Evolutionary conservation across 1,284 basidiomycete species (phyloP).

Genomic region (Rugosomyces carneus): DNA sequence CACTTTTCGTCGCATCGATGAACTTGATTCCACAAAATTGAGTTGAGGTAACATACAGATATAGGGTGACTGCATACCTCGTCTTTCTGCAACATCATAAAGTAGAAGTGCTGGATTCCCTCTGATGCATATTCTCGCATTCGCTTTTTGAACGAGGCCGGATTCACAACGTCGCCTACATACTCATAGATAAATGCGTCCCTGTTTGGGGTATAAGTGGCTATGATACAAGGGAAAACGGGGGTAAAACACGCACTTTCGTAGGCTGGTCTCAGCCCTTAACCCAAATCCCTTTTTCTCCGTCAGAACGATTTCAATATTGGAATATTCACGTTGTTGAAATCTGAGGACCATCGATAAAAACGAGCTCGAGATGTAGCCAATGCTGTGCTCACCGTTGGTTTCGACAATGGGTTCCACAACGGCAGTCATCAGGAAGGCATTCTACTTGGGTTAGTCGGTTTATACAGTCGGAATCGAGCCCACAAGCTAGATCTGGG

Average conservation of each 20-base stretch:
- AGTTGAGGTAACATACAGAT: slow-evolving; percentile 2
- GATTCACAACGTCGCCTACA: slow-evolving; percentile 92
- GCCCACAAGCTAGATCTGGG: slow-evolving; percentile 74
- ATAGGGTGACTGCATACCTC: slow-evolving; percentile 53
- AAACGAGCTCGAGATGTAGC: slow-evolving; percentile 13
- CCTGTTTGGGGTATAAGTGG: slow-evolving; percentile 34
- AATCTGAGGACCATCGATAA: slow-evolving; percentile 49
- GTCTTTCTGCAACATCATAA: slow-evolving; percentile 99
- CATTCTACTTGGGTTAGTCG: slow-evolving; percentile 97
- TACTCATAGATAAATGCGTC: slow-evolving; percentile 97
- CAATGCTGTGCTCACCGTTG: slow-evolving; percentile 66
- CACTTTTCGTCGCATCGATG: slow-evolving; percentile 97
- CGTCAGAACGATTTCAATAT: slow-evolving; percentile 88
- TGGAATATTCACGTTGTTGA: slow-evolving; percentile 79
- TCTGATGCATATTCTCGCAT: slow-evolving; percentile 94
- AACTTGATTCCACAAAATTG: slow-evolving; percentile 48
- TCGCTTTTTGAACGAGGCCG: slow-evolving; percentile 83
- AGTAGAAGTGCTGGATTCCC: slow-evolving; percentile 96
- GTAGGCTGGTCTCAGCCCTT: slow-evolving; percentile 66
- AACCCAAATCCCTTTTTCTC: slow-evolving; percentile 96
- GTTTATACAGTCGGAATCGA: slow-evolving; percentile 93
- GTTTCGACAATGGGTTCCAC: slow-evolving; percentile 81
- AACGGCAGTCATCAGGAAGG: slow-evolving; percentile 81
- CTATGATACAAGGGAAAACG: not conserved
- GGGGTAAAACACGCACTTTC: slow-evolving; percentile 50